Evolutionary conservation across 176 grass and related monocot species (phyloP).

Genomic region (Triticum turgidum): DNA sequence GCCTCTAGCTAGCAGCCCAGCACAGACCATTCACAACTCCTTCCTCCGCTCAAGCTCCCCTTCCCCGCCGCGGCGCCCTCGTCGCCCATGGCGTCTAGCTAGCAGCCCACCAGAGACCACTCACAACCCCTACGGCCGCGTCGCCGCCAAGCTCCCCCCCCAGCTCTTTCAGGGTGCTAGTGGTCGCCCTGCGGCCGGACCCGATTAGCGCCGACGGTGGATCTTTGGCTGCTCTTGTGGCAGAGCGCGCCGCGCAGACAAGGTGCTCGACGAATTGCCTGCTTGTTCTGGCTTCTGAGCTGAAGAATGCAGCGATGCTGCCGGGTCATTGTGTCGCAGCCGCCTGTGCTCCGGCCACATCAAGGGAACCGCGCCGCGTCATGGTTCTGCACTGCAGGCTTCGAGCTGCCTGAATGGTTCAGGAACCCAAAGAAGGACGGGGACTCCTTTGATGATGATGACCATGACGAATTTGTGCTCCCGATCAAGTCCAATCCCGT

Average conservation of each 20-base stretch:
- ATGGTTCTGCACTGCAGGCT: constrained; percentile 32
- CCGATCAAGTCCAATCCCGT: constrained; percentile 23
- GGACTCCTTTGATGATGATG: constrained; percentile 10
- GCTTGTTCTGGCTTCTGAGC: not conserved
- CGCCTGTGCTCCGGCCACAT: not conserved
- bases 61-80: not conserved
- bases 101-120: not conserved
- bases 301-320: constrained; percentile 41
- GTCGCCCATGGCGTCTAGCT: not conserved
- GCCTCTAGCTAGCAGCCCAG: not conserved
- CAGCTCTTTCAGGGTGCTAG: not conserved
- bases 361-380: not conserved
- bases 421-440: constrained; percentile 45
- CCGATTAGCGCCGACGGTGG: not conserved
- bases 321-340: not conserved
- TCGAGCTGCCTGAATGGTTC: constrained; percentile 76
- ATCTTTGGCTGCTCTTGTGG: not conserved
- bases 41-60: not conserved
- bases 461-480: constrained; percentile 70
- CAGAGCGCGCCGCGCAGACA: not conserved
- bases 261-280: constrained; percentile 42
- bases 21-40: not conserved
- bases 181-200: too few relatives aligned
- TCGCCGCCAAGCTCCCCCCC: not conserved
- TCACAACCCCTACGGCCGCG: not conserved